A percentile compares a stretch with the other conserved stretches of the same genome.
Conservation (phyloP, 768 basidiomycete genomes). For the Termitomyces sp. region DNA sequence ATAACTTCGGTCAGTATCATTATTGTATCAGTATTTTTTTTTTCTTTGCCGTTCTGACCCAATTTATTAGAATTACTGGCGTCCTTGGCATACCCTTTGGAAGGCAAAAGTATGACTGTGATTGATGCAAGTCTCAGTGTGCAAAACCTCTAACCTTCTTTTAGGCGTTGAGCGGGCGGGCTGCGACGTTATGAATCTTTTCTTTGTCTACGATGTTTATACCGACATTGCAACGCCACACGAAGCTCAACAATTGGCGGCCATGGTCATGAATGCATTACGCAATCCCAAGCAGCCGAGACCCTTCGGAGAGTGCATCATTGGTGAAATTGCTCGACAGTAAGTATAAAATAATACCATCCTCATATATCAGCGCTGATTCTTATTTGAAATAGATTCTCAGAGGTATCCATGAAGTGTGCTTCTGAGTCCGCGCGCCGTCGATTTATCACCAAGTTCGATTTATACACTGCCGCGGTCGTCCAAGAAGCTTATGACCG, state of each 20-base stretch:
- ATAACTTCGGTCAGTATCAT: conserved; percentile 33
- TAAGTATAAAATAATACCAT: conserved; percentile 17
- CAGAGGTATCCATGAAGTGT: neutral
- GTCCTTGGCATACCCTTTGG: conserved; percentile 31
- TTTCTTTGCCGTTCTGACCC: no score
- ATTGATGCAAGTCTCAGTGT: neutral
- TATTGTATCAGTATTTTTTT: neutral
- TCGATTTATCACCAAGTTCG: neutral
- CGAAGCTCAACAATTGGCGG: conserved; percentile 24
- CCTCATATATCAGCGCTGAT: no score
- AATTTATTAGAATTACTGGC: conserved; percentile 18
- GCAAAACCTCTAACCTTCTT: neutral
- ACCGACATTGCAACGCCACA: conserved; percentile 33
- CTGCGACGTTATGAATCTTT: conserved; percentile 46
- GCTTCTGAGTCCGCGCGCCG: neutral
- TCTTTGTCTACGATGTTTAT: conserved; percentile 39
- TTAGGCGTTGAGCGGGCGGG: conserved; percentile 26
- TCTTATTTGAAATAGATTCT: neutral
- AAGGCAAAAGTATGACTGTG: conserved; percentile 23
- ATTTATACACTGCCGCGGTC: neutral
- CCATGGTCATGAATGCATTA: conserved; percentile 35
- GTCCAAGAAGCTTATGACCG: neutral
- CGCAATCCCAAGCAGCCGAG: conserved; percentile 29
- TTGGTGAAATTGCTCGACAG: conserved; percentile 36
- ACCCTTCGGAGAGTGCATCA: conserved; percentile 29